A percentile compares a stretch with the other conserved stretches of the same genome.
Evolutionary conservation across 768 basidiomycete species (phyloP).

Genomic region (Mycena galericulata): DNA sequence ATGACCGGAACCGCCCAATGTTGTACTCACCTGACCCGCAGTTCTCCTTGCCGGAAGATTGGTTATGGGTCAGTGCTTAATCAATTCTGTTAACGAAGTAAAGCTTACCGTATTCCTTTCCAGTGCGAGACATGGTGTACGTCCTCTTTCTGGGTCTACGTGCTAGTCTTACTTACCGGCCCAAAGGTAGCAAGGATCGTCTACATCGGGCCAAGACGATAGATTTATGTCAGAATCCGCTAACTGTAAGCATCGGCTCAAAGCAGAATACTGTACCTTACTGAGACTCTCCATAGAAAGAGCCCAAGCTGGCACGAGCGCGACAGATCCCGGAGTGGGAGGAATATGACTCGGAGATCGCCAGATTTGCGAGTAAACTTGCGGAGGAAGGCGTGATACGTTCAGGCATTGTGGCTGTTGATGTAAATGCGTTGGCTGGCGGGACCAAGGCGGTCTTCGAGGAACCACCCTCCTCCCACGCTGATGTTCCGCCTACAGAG

Average conservation of each 20-base stretch:
- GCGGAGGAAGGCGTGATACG: conserved; percentile 78
- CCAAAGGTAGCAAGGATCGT: conserved; percentile 83
- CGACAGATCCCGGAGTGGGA: conserved; percentile 99
- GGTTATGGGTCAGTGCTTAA: conserved; percentile 85
- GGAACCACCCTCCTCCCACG: neutral
- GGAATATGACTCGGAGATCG: conserved; percentile 91
- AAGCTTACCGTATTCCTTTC: conserved; percentile 22
- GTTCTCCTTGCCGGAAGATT: conserved; percentile 92
- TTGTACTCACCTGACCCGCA: conserved; percentile 46
- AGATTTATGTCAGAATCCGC: conserved; percentile 95
- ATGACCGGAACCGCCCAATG: neutral
- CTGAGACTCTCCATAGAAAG: conserved; percentile 73
- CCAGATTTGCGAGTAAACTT: conserved; percentile 80
- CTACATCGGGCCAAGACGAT: conserved; percentile 88
- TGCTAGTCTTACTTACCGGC: neutral
- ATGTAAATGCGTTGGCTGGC: conserved; percentile 74
- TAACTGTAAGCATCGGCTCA: conserved; percentile 73
- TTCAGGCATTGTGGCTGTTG: conserved; percentile 74
- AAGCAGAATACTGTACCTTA: neutral
- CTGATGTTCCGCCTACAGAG: neutral
- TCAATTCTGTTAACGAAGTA: neutral
- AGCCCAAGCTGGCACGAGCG: conserved; percentile 93
- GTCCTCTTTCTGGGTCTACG: conserved; percentile 37
- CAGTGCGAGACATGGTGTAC: conserved; percentile 99
- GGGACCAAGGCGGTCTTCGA: conserved; percentile 8